Evolutionary conservation across 2,329 filamentous ascomycete species (phyloP), one percentile per base, ranked within the genome.

Genomic region (Fusarium mundagurra): DNA sequence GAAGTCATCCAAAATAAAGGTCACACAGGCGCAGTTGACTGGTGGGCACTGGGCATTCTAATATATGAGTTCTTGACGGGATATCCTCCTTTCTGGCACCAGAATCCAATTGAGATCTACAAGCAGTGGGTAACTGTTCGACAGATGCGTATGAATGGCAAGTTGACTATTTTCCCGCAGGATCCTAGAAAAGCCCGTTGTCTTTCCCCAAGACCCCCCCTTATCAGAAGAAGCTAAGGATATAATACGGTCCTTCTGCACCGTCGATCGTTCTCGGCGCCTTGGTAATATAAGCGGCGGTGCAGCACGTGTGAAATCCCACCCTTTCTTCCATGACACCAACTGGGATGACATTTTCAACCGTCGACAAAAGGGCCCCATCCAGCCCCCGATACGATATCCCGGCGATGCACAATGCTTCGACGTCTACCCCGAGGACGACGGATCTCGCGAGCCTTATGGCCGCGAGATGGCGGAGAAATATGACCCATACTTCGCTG

Each of bases 81-180:
- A 34, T 95, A 95, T 79, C 94, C 94, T 20, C 94, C 94, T 1
- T 96, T 96, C 80, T 96, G 93, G 93, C 92, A 95, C 79, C 91
- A 94, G 74, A 96, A 95, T 74, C 93, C 93, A 3, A 93, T 96
- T 74, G 94, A 95, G 81, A 96, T 96, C 67, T 96, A 96, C 83
- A 94, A 94, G 81, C 91, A 92, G 90, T 92, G 78, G 76, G 88
- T 83, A 50, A 24, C 27, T 44, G 45, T 33, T 54, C 54, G 22
- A 58, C 33, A 36, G 43, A 50, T 55, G 48, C 61, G 45, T 29
- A 33, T n/a, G n/a, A 20, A n/a, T 48, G 47, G n/a, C 36, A 47
- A n/a, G 39, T 58, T 74, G 13, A 69, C 58, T 41, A 27, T 39
- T 34, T 24, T 48, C 29, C 44, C 53, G 20, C 61, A 94, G 92